A percentile compares a stretch with the other conserved stretches of the same genome.
These are phyloP conservation scores for Passalora sequoiae DNA, from an alignment of 2,329 filamentous ascomycete genomes.

Conservation along the genomic window DNA sequence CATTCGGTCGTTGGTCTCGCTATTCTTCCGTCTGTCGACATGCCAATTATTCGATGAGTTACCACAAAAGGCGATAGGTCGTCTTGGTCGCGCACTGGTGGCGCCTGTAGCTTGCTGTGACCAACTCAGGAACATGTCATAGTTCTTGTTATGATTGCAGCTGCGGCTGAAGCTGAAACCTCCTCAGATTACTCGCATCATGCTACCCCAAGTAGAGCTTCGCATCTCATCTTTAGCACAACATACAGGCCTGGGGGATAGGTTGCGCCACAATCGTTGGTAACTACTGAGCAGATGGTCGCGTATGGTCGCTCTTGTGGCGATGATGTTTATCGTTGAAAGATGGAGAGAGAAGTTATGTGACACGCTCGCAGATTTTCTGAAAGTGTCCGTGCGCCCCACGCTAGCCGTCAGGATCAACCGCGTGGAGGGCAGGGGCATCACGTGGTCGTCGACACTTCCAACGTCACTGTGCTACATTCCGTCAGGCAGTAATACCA, in stretches of 20 bases:
- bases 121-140: too few relatives aligned
- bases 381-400: neutral
- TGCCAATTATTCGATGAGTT: too few relatives aligned
- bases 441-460: neutral
- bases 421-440: neutral
- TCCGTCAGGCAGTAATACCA: too few relatives aligned
- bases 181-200: too few relatives aligned
- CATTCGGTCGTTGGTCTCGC: too few relatives aligned
- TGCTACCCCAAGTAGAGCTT: too few relatives aligned
- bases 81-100: neutral
- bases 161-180: slow-evolving; percentile 6
- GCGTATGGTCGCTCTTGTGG: neutral
- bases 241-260: neutral
- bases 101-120: neutral
- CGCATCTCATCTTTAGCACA: neutral
- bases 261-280: neutral
- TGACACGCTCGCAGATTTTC: neutral
- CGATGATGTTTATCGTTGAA: neutral
- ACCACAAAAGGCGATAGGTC: neutral
- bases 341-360: neutral
- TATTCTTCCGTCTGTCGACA: too few relatives aligned
- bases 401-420: neutral
- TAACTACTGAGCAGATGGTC: neutral
- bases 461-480: neutral
- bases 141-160: neutral